Evolutionary conservation across 2,329 filamentous ascomycete genomes (phyloP).

Genomic region (Pseudocercospora crystallina): DNA sequence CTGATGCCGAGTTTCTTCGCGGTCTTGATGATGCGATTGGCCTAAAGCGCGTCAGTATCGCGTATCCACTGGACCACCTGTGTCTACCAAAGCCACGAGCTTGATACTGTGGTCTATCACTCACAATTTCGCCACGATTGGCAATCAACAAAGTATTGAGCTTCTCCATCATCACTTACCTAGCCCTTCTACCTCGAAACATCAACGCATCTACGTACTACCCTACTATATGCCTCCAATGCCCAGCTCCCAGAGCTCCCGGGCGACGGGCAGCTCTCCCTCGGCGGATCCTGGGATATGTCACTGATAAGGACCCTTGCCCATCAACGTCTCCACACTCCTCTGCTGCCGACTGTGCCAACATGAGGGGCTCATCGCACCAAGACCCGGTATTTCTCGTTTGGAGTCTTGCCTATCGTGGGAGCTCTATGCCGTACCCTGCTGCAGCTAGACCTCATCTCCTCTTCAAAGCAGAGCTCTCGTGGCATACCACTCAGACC

Average conservation of each 20-base stretch:
- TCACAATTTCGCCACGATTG: conserved; percentile 58
- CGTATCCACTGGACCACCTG: not conserved
- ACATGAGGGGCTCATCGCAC: not conserved
- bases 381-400: not conserved
- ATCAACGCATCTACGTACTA: not conserved
- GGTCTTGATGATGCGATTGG: conserved; percentile 53
- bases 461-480: not conserved
- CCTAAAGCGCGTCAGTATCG: conserved; percentile 3
- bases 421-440: conserved; percentile 7
- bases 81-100: not conserved
- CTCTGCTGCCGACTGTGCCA: not conserved
- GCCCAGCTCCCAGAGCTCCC: not conserved
- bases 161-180: conserved; percentile 37
- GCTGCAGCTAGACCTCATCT: conserved; percentile 4
- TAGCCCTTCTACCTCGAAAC: not conserved
- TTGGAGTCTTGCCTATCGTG: not conserved
- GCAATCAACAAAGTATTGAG: conserved; percentile 57
- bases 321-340: conserved; percentile 11
- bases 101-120: not conserved
- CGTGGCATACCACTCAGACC: not conserved
- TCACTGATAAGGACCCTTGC: conserved; percentile 20
- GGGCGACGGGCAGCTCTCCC: too few relatives aligned
- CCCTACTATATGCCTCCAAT: not conserved
- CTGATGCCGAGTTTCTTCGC: conserved; percentile 50
- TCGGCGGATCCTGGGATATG: not conserved